Evolutionary conservation across 2,329 filamentous ascomycete species (phyloP), one percentile per base, ranked within the genome.

Genomic region (Fusarium sp.): DNA sequence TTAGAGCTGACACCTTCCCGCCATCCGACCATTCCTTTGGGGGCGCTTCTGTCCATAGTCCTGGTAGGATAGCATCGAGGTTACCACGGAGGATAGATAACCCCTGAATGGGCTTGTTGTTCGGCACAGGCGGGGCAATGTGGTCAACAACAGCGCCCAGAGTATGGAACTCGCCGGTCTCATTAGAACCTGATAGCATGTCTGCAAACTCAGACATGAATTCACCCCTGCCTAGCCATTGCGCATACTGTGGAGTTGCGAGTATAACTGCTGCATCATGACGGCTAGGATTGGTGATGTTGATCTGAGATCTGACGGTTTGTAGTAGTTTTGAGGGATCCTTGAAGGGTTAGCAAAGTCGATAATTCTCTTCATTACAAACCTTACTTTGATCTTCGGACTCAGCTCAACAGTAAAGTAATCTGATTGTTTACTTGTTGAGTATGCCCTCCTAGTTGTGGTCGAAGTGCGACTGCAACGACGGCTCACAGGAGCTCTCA

Each of bases 101-200:
- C 11, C 88, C 88, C 13, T 81, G 77, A 11, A 78, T 69, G 11
- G 81, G 79, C 20, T 76, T 74, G 47, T 76, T 72, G 36, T 77
- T 77, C 20, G 78, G 76, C 27, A 72, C 66, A 10, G 77, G 73
- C 13, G 84, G 83, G 27, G 83, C 79, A 36, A 92, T 79, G 13
- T 86, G 84, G 76, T 91, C 89, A 33, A 90, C 85, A 8, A 89
- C 86, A 17, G 86, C 90, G 29, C 83, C 82, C 18, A 91, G 70
- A 12, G 90, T 80, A 67, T 86, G 81, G 38, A 89, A 80, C 29
- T 81, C 74, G 8, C 66, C 61, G 52, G 83, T 77, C 41, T 84
- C 82, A 17, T 71, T 72, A 29, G 79, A 75, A 46, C 86, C 86
- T 20, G 85, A 81, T 29, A 89, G 80, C 78, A 86, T 83, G 14